Evolutionary conservation across 164 flowering plant species (phyloP).

Genomic region (Magnolia kwangsiensis): DNA sequence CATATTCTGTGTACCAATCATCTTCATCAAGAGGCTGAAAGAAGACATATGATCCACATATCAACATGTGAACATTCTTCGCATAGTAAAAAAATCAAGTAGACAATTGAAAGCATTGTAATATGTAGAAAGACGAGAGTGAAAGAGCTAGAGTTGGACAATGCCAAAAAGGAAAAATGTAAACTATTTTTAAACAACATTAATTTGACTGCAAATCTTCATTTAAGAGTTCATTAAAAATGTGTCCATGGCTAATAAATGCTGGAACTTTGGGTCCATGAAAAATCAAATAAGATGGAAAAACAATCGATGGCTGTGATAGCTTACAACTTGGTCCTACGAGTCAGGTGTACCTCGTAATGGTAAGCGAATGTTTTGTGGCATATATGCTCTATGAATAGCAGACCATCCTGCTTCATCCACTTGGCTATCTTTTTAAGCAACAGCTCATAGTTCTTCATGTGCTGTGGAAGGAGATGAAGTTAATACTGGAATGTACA

Average conservation of each 20-base stretch:
- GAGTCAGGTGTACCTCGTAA: slow-evolving; percentile 2
- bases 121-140: not conserved
- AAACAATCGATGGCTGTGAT: not conserved
- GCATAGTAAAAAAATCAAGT: not conserved
- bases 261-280: not conserved
- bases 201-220: no score
- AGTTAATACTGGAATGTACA: not conserved
- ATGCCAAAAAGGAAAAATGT: no score
- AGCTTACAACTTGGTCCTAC: not conserved
- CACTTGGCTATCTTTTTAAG: slow-evolving; percentile 11
- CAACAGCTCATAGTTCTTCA: slow-evolving; percentile 15
- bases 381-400: slow-evolving; percentile 18
- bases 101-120: not conserved
- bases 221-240: not conserved
- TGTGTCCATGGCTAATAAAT: not conserved
- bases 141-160: not conserved
- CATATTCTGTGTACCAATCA: slow-evolving; percentile 15
- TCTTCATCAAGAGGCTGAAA: slow-evolving; percentile 18
- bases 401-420: slow-evolving; percentile 11
- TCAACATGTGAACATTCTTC: not conserved
- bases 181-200: no score
- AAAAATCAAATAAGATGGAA: not conserved
- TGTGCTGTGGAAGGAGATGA: slow-evolving; percentile 7
- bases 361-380: slow-evolving; percentile 13
- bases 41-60: not conserved